Base-by-base conservation (phyloP, 306 rosid species). In the Prinsepia uniflora region DNA sequence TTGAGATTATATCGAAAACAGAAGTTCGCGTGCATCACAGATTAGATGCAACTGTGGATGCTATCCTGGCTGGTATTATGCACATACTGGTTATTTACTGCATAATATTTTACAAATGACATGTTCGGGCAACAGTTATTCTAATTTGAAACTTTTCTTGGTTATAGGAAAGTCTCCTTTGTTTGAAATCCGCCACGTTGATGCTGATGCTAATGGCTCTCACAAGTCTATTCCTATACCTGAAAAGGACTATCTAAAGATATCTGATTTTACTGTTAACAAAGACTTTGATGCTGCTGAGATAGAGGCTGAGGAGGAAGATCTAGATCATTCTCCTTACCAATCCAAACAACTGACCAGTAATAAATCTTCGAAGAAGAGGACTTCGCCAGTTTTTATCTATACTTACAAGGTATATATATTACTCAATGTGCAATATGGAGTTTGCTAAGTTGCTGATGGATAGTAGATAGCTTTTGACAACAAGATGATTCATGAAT, bases 1-100 rank as follows among this genome's bases (percentile, higher is more conserved):
- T 95, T 80, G 99, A 95, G 90, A 78, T 95, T 88, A 86, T 95
- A 82, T 95, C 99, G 52, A 95, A 95, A 85, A 84, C 96, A 17
- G 92, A 91, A 74, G 88, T 89, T 36, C 97, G 90, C 12, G 91
- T 95, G 77, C 97, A 95, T 84, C 96, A 86, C 85, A 87, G 96
- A 84, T 74, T 95, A 82, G 99, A 95, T 82, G 94, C 97, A 43
- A 91, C 99, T 5, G 97, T 95, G 65, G 97, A 95, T 85, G 92
- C 97, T 55, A 83, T 95, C 70, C 86, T 95, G 81, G 96, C 97
- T 65, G 99, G 99, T 91, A 78, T 63, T 70, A 47, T 56, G 57
- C 24, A 15, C 61, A 20, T 81, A 42, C 66, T 71, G 20, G 67
- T 56, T 52, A 20, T n/a, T 67, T 48, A 39, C 58, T 24, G 15